Conservation (phyloP, 108 stramenopile species). For the Hondaea fermentalgiana region DNA sequence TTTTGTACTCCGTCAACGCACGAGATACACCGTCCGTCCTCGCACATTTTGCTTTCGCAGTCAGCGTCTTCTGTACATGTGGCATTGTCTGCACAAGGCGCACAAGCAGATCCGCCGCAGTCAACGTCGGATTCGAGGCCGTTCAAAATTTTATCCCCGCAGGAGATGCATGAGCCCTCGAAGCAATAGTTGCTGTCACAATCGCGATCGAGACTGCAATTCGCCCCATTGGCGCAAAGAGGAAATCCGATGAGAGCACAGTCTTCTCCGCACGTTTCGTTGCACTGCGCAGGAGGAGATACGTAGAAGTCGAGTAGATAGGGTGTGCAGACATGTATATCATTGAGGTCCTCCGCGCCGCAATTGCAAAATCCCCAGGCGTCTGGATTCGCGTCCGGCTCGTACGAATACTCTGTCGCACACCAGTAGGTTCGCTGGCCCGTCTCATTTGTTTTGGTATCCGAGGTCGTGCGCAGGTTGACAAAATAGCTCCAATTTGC, state of each 20-base stretch:
- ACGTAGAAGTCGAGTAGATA: not conserved
- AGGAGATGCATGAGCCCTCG: not conserved
- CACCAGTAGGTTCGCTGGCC: not conserved
- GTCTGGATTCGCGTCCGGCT: not conserved
- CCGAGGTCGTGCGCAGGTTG: not conserved
- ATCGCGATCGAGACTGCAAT: not conserved
- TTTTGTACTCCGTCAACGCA: not conserved
- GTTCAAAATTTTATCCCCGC: not conserved
- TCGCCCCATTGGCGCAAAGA: not conserved
- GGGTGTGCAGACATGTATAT: not conserved
- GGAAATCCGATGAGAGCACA: not conserved
- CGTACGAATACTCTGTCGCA: not conserved
- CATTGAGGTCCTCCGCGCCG: not conserved
- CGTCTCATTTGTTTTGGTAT: not conserved
- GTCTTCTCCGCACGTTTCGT: not conserved
- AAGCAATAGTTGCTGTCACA: not conserved
- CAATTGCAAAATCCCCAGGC: slow-evolving; percentile 9
- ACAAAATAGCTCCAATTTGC: not conserved
- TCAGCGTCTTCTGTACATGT: not conserved
- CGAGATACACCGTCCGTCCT: not conserved
- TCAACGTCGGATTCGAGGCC: not conserved
- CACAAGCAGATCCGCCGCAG: not conserved
- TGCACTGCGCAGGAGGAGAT: not conserved
- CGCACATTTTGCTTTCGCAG: not conserved
- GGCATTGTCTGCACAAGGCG: not conserved